Percentiles rank a stretch among this genome's conserved stretches.
These are phyloP conservation scores for Irpex rosettiformis DNA, from an alignment of 1,284 basidiomycete genomes.

Conservation along the genomic window DNA sequence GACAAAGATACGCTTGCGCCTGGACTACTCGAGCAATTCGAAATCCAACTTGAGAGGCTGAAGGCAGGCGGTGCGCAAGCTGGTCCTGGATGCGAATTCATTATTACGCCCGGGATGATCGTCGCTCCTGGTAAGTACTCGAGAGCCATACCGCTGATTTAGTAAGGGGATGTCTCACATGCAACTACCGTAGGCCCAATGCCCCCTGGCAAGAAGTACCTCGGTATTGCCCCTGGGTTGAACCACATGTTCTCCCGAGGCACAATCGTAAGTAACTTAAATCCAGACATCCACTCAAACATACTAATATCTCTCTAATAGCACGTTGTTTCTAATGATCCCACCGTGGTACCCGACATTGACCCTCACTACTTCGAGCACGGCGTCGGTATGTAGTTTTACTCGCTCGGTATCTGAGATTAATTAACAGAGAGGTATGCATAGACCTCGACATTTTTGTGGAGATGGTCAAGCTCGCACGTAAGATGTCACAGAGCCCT, in stretches of 20 bases:
- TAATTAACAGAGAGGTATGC: too few species aligned
- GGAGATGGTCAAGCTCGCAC: constrained; percentile 47
- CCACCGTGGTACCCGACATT: constrained; percentile 36
- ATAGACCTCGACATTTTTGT: constrained; percentile 40
- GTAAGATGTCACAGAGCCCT: constrained; percentile 37
- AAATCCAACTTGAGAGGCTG: constrained; percentile 31
- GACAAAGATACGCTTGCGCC: constrained; percentile 23
- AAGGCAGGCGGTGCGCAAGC: constrained; percentile 10
- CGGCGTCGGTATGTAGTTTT: constrained; percentile 36
- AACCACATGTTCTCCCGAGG: constrained; percentile 36
- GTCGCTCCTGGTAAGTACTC: constrained; percentile 8
- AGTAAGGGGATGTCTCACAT: background rate
- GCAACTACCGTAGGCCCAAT: constrained; percentile 18
- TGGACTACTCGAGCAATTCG: constrained; percentile 33
- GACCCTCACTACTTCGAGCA: constrained; percentile 49
- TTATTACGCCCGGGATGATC: constrained; percentile 20
- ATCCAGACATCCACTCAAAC: background rate
- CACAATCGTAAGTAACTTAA: constrained; percentile 30
- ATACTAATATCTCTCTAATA: constrained; percentile 9
- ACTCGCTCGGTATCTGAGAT: constrained; percentile 10
- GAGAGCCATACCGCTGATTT: constrained; percentile 3
- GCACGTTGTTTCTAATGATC: constrained; percentile 39
- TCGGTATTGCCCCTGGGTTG: constrained; percentile 24
- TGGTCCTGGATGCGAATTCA: constrained; percentile 26
- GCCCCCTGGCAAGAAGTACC: constrained; percentile 25